Conservation (phyloP, 2,329 filamentous ascomycete species). For the Aspergillus oerlinghausenensis region DNA sequence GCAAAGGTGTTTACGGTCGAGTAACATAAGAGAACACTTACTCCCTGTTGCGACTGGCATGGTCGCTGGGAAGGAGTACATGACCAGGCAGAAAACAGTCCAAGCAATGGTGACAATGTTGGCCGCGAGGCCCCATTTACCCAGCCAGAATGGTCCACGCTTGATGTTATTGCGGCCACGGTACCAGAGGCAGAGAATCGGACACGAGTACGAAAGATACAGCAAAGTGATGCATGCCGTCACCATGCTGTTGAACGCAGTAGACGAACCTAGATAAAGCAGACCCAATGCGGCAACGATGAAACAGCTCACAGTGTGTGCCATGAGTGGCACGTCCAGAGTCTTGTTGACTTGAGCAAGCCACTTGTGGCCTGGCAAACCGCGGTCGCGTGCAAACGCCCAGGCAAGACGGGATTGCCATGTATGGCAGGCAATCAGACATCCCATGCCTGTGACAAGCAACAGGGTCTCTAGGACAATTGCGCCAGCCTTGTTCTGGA, state of each 20-base stretch:
- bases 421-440: conserved; percentile 44
- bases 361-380: conserved; percentile 42
- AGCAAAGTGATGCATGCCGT: conserved; percentile 46
- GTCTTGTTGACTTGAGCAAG: conserved; percentile 38
- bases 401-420: conserved; percentile 49
- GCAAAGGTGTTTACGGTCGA: neutral
- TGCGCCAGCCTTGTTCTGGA: conserved; percentile 39
- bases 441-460: conserved; percentile 44
- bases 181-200: conserved; percentile 43
- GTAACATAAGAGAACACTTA: conserved; percentile 15
- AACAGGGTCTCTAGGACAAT: conserved; percentile 44
- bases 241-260: conserved; percentile 41
- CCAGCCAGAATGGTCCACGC: conserved; percentile 45
- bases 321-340: conserved; percentile 44
- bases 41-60: conserved; percentile 26
- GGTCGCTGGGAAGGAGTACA: conserved; percentile 31
- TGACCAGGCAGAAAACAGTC: conserved; percentile 37
- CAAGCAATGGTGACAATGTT: conserved; percentile 43
- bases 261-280: conserved; percentile 43
- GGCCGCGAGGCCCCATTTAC: conserved; percentile 36
- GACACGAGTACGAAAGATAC: conserved; percentile 45
- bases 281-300: conserved; percentile 45
- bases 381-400: conserved; percentile 51
- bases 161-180: conserved; percentile 40
- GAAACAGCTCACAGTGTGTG: conserved; percentile 40